phyloP scores from a whole-genome alignment of 805 yeast species.

The Cyberlindnera nakhonratchasimensis region DNA sequence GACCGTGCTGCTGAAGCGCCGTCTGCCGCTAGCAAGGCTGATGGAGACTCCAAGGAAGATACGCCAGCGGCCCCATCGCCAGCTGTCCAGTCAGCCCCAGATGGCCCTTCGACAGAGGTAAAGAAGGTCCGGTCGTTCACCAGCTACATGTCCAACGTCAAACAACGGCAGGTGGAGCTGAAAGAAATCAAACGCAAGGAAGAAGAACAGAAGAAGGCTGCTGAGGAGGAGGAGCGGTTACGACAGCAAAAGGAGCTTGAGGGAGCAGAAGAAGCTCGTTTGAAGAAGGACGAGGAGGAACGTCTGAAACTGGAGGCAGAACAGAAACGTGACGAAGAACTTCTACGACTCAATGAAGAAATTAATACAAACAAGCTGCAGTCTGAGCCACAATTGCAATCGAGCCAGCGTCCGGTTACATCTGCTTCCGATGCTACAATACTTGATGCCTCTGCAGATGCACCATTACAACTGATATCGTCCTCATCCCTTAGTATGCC shows the following conservation, averaged over 20 bases:
- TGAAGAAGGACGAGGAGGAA: slow-evolving; percentile 2
- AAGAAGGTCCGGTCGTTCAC: slow-evolving; percentile 16
- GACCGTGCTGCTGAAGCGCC: not conserved
- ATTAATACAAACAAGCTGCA: not conserved
- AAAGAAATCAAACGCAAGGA: slow-evolving; percentile 7
- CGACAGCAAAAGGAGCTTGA: not conserved
- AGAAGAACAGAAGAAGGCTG: slow-evolving; percentile 6
- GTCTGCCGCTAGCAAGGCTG: not conserved
- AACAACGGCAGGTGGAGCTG: slow-evolving; percentile 14
- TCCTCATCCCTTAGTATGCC: not conserved
- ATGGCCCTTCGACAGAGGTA: not conserved
- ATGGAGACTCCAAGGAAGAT: not conserved
- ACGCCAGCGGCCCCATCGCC: not conserved
- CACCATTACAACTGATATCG: not conserved
- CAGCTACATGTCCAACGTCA: slow-evolving; percentile 13
- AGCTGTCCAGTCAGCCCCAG: not conserved
- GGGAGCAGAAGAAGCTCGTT: slow-evolving; percentile 1
- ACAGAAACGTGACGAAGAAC: slow-evolving; percentile 1
- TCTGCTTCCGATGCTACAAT: not conserved
- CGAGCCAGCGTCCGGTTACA: too few species aligned
- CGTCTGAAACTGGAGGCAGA: not conserved
- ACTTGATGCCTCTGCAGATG: not conserved
- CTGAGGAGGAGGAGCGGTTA: not conserved
- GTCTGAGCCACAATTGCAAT: too few species aligned
- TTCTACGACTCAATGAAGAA: not conserved